Evolutionary conservation across 2,329 filamentous ascomycete genomes (phyloP), one percentile per base, ranked within the genome.

Genomic region (Botrytis pseudocinerea): DNA sequence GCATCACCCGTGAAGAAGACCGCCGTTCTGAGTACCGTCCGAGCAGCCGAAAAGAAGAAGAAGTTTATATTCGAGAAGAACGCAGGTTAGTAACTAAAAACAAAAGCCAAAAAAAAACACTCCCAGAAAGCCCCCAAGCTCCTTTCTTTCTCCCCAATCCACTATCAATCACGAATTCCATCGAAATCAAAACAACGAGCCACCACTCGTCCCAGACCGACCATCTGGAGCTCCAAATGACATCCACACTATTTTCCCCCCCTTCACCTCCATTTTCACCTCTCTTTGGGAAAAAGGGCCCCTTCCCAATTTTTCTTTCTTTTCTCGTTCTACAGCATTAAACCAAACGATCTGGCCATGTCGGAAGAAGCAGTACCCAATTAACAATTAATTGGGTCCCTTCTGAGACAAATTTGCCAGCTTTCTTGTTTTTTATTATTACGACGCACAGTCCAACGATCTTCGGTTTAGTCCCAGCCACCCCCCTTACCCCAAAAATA

Each of bases 1-100:
- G 85, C 81, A 92, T 92, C 84, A 90, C 93, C 85, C 90, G 88
- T 86, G 70, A 93, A 86, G 90, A 93, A 86, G 90, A 95, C 84
- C 89, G 86, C 84, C 86, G 90, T 86, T 72, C 70, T 38, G 48
- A 72, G 25, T 90, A 87, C 87, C 91, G 90, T 89, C 89, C 91
- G 87, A 88, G 87, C 83, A 86, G 86, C 85, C n/a, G 42, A 2
- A 38, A 40, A 40, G 86, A 86, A 76, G 79, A 81, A 81, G 84
- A 86, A 78, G 85, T 88, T 82, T 83, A 83, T 82, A 83, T 85
- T 82, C 83, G 82, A 77, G 85, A 89, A 81, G 85, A 89, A 77
- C 83, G 82, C 82, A 86, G 84, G 88, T 90, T 79, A 83, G 87
- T 85, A 46, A 64, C 51, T 61, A 42, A 42, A 42, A 28, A 20